These are phyloP conservation scores for Coccomyxa subellipsoidea DNA, from an alignment of 163 green algal species.

Conservation along the genomic window DNA sequence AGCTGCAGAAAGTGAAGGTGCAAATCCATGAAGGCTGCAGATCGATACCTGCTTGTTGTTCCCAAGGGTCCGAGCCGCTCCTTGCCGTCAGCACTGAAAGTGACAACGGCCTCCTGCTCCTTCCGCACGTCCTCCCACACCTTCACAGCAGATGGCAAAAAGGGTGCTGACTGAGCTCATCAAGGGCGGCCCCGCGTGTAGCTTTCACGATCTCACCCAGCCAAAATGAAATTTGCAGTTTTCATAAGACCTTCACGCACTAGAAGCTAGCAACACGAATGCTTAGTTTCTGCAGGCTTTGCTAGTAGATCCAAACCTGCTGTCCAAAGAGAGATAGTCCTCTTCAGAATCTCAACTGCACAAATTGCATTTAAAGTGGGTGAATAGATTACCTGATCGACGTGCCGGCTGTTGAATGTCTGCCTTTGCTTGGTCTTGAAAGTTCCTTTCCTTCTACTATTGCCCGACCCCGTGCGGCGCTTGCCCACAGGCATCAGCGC, in stretches of 20 bases:
- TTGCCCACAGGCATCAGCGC: not conserved
- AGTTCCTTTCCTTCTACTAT: not conserved
- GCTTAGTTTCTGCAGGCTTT: too few species aligned
- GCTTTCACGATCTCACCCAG: too few species aligned
- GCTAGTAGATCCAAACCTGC: too few species aligned
- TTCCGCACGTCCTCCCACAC: conserved; percentile 80
- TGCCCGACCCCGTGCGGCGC: not conserved
- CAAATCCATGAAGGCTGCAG: conserved; percentile 14
- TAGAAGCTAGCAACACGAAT: too few species aligned
- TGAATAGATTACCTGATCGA: conserved; percentile 85
- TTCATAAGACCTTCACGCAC: too few species aligned
- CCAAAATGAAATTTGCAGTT: too few species aligned
- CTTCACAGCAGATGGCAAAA: conserved; percentile 18
- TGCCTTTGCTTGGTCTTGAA: conserved; percentile 34
- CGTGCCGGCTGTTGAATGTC: conserved; percentile 51
- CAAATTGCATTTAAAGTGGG: too few species aligned
- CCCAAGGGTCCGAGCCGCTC: conserved; percentile 52
- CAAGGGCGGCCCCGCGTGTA: too few species aligned
- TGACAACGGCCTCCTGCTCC: conserved; percentile 21
- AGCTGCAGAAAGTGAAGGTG: not conserved
- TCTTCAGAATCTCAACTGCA: too few species aligned
- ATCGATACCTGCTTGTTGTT: conserved; percentile 69
- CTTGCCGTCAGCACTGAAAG: conserved; percentile 26
- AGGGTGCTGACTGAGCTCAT: too few species aligned
- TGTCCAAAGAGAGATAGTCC: too few species aligned